Conservation (phyloP, 2,329 filamentous ascomycete species). For the Ceratocystiopsis sp. region DNA sequence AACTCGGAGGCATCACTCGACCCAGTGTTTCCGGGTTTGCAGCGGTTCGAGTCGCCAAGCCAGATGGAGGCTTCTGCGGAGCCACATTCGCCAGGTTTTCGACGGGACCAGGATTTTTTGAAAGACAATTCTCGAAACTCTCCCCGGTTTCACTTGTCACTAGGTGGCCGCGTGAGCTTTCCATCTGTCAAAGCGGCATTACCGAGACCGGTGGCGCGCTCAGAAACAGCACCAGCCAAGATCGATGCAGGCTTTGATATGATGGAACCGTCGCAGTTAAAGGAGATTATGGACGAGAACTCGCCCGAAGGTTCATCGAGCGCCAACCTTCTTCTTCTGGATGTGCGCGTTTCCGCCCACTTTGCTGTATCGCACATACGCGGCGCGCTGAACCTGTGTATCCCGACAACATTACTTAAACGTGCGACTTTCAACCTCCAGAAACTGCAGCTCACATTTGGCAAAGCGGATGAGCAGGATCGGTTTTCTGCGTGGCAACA, state of each 20-base stretch:
- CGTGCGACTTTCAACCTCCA: slow-evolving; percentile 76
- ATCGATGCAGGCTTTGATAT: slow-evolving; percentile 30
- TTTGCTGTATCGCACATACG: slow-evolving; percentile 58
- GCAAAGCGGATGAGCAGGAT: slow-evolving; percentile 47
- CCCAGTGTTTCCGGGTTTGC: slow-evolving; percentile 22
- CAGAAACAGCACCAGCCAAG: slow-evolving; percentile 35
- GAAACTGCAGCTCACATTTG: slow-evolving; percentile 77
- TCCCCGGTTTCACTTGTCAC: slow-evolving; percentile 32
- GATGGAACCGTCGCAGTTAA: slow-evolving; percentile 37
- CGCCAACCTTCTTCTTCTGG: slow-evolving; percentile 46
- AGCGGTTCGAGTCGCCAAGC: slow-evolving; percentile 29
- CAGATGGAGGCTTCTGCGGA: slow-evolving; percentile 16
- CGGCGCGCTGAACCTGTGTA: slow-evolving; percentile 81
- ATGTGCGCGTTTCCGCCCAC: slow-evolving; percentile 74
- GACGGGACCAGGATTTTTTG: too few species aligned
- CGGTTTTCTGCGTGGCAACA: slow-evolving; percentile 64
- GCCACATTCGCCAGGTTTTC: too few species aligned
- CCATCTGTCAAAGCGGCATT: slow-evolving; percentile 11
- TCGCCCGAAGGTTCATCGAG: slow-evolving; percentile 14
- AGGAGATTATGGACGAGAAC: slow-evolving; percentile 32
- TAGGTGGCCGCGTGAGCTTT: slow-evolving; percentile 24
- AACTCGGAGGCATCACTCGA: slow-evolving; percentile 31
- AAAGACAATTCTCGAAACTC: too few species aligned
- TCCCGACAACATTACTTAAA: slow-evolving; percentile 86
- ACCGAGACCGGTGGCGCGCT: slow-evolving; percentile 14